Percentiles rank a stretch among this genome's conserved stretches.
These are phyloP conservation scores for Uronychia setigera DNA, from an alignment of 73 alveolate genomes.

Conservation along the genomic window DNA sequence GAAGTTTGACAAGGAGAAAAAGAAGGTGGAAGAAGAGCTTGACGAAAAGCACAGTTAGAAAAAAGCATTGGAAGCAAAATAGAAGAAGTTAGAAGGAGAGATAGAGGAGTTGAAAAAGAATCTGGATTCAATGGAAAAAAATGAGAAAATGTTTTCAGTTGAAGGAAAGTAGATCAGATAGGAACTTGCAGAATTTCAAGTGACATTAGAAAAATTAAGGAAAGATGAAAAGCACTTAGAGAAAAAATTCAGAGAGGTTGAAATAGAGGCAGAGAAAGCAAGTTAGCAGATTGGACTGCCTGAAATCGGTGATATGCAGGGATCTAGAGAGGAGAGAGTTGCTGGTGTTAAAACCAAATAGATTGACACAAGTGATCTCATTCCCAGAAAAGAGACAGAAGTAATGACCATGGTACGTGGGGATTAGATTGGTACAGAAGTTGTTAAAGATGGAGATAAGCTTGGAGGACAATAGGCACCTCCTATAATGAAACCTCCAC, in stretches of 20 bases:
- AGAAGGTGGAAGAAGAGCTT: background rate
- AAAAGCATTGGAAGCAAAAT: background rate
- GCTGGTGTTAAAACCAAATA: background rate
- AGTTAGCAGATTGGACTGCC: background rate
- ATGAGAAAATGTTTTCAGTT: background rate
- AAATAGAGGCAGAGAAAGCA: background rate
- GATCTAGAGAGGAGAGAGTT: background rate
- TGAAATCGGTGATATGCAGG: background rate
- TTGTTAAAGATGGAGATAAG: background rate
- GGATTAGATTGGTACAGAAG: slow-evolving; percentile 10
- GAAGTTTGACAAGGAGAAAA: background rate
- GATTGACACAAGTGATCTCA: background rate
- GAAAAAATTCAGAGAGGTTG: background rate
- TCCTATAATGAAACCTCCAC: slow-evolving; percentile 6
- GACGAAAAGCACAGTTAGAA: background rate
- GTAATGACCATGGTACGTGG: background rate
- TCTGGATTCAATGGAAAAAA: background rate
- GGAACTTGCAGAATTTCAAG: background rate
- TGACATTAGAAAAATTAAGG: too few species aligned
- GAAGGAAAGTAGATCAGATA: background rate
- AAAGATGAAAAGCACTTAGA: background rate
- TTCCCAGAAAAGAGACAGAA: background rate
- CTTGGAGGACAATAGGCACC: background rate
- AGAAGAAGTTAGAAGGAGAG: background rate
- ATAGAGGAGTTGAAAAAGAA: background rate